Evolutionary conservation across 352 stramenopile species (phyloP), one percentile per base, ranked within the genome.

Genomic region (Globisporangium ultimum): DNA sequence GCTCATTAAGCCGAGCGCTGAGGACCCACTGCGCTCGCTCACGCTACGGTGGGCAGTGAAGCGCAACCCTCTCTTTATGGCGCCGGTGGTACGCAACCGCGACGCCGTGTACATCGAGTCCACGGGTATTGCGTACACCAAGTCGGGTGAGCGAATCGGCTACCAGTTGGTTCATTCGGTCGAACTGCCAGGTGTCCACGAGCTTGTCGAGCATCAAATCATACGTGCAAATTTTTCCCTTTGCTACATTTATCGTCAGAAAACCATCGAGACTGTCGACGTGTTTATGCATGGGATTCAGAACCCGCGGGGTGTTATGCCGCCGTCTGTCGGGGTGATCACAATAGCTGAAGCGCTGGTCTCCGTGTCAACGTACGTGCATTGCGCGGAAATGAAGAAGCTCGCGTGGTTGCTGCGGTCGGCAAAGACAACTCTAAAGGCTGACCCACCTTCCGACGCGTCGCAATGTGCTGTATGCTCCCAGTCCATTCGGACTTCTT

Each of bases 81-180:
- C n/a, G n/a, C n/a, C n/a, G n/a, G n/a, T n/a, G n/a, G n/a, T n/a
- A n/a, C n/a, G n/a, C n/a, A n/a, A n/a, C n/a, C n/a, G n/a, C n/a
- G n/a, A n/a, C n/a, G n/a, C n/a, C n/a, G n/a, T n/a, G n/a, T n/a
- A n/a, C n/a, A n/a, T n/a, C n/a, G n/a, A n/a, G n/a, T n/a, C n/a
- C n/a, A n/a, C n/a, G n/a, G n/a, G n/a, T n/a, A n/a, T n/a, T n/a
- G n/a, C n/a, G n/a, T n/a, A n/a, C n/a, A n/a, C n/a, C n/a, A n/a
- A n/a, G 20, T 76, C 60, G 7, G 73, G 73, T 21, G 76, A 88
- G 40, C 47, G 64, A 24, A 60, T 90, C 42, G 78, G 78, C 17
- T 90, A 76, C 58, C 80, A 88, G 17, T 53, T 90, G 20, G 50
- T 82, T 11, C 80, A 90, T 64, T 88, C 76, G 34, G 70, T 90